Percentiles rank a stretch among this genome's conserved stretches.
Evolutionary conservation across 495 filamentous ascomycete genomes (phyloP).

Genomic region (Xanthoparmelia taractica): DNA sequence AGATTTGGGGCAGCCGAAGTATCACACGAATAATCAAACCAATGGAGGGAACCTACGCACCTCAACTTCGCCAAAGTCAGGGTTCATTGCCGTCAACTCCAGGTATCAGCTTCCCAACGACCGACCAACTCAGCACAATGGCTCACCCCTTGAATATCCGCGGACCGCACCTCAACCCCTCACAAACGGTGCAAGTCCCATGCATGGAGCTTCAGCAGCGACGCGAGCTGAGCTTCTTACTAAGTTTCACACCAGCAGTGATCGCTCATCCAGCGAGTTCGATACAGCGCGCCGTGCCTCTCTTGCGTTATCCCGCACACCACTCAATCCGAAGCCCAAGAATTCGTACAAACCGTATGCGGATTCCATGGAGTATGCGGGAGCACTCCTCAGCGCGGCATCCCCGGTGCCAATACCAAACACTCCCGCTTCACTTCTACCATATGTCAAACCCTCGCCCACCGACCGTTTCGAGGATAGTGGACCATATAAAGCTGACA

Average conservation of each 20-base stretch:
- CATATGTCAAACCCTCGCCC: slow-evolving; percentile 38
- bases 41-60: slow-evolving; percentile 21
- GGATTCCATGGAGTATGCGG: slow-evolving; percentile 30
- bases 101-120: slow-evolving; percentile 18
- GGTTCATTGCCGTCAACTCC: slow-evolving; percentile 55
- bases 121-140: slow-evolving; percentile 31
- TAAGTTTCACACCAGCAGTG: slow-evolving; percentile 51
- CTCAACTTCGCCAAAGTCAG: slow-evolving; percentile 40
- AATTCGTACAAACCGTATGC: slow-evolving; percentile 20
- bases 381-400: slow-evolving; percentile 31
- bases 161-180: slow-evolving; percentile 31
- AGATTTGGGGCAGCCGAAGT: slow-evolving; percentile 21
- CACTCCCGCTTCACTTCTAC: slow-evolving; percentile 44
- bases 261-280: slow-evolving; percentile 36
- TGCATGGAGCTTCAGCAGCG: slow-evolving; percentile 47
- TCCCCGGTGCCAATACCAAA: slow-evolving; percentile 44
- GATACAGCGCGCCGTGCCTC: slow-evolving; percentile 17
- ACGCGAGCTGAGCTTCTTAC: slow-evolving; percentile 47
- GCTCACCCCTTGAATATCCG: slow-evolving; percentile 32
- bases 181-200: slow-evolving; percentile 44
- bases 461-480: slow-evolving; percentile 46
- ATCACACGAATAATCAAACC: slow-evolving; percentile 12
- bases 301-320: slow-evolving; percentile 9
- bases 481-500: slow-evolving; percentile 55
- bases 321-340: slow-evolving; percentile 14